Conservation (phyloP, 148 eudicot genomes). For the Rhododendron ovatum region DNA sequence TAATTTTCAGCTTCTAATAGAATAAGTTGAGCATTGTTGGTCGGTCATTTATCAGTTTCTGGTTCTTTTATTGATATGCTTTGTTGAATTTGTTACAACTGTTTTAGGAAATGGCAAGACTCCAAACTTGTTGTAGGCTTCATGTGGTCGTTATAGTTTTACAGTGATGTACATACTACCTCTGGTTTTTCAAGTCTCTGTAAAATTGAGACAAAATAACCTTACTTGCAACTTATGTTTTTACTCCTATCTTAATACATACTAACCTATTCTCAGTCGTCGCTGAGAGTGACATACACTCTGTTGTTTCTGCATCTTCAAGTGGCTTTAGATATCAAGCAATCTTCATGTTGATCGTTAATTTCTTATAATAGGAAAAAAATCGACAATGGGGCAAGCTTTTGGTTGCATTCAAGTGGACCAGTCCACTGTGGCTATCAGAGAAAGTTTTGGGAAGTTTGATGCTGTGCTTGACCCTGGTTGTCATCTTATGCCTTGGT, state of each 20-base stretch:
- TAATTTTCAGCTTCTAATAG: neutral
- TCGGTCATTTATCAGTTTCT: neutral
- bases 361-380: neutral
- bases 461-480: constrained; percentile 38
- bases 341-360: neutral
- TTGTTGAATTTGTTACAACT: neutral
- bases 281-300: neutral
- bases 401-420: constrained; percentile 39
- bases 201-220: neutral
- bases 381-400: constrained; percentile 30
- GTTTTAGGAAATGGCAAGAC: neutral
- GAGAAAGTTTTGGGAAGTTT: constrained; percentile 37
- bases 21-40: neutral
- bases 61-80: neutral
- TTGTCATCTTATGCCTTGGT: constrained; percentile 45
- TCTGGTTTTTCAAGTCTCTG: neutral
- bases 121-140: neutral
- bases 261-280: neutral
- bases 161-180: neutral
- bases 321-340: neutral
- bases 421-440: constrained; percentile 40
- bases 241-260: neutral
- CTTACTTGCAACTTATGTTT: neutral
- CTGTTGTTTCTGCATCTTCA: neutral
- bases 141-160: neutral